These are phyloP conservation scores for Pseudozyma sp. DNA, from an alignment of 1,284 basidiomycete genomes.

Conservation along the genomic window DNA sequence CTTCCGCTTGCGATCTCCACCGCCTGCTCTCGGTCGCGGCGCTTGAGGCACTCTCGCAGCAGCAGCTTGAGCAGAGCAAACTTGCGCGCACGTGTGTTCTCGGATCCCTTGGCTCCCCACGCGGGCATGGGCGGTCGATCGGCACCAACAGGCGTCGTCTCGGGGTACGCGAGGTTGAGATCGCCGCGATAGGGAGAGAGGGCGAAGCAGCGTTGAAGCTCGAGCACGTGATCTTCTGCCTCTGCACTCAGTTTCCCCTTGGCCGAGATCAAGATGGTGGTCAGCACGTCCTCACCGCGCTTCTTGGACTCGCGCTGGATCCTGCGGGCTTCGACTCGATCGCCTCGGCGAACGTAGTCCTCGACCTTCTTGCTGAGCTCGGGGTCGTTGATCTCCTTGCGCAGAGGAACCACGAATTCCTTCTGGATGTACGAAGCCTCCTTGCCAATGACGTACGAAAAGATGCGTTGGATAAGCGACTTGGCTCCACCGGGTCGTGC, in stretches of 20 bases:
- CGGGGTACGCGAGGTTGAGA: conserved; percentile 59
- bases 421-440: conserved; percentile 59
- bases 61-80: conserved; percentile 65
- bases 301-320: conserved; percentile 49
- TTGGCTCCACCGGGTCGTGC: conserved; percentile 66
- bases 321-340: conserved; percentile 51
- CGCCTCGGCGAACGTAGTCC: conserved; percentile 63
- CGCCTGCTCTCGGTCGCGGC: conserved; percentile 63
- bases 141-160: conserved; percentile 50
- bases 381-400: conserved; percentile 59
- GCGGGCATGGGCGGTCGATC: conserved; percentile 39
- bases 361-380: conserved; percentile 62
- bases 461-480: conserved; percentile 65
- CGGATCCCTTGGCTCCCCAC: conserved; percentile 52
- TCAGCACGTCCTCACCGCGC: conserved; percentile 63
- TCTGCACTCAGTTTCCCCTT: conserved; percentile 44
- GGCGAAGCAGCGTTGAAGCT: conserved; percentile 61
- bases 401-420: conserved; percentile 61
- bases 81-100: conserved; percentile 58
- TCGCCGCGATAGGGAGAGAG: conserved; percentile 60
- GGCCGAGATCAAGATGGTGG: conserved; percentile 59
- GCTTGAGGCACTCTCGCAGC: conserved; percentile 60
- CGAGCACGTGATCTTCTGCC: conserved; percentile 52
- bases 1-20: conserved; percentile 59
- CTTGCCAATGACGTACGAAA: conserved; percentile 60